Evolutionary conservation across 495 filamentous ascomycete genomes (phyloP), one percentile per base, ranked within the genome.

Genomic region (Neurospora cerealis): DNA sequence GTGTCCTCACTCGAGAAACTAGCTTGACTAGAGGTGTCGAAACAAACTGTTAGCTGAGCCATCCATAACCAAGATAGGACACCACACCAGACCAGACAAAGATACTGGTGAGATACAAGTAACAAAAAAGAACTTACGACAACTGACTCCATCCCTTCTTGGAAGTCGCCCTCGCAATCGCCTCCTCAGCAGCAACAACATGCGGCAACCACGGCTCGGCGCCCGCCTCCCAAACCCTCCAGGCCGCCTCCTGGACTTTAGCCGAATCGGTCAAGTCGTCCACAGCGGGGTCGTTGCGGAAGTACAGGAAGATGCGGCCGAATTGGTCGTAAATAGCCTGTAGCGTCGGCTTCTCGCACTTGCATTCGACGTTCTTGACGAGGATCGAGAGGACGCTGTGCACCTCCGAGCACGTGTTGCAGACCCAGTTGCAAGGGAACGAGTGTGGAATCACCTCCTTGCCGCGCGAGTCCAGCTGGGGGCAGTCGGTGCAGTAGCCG

Each of bases 301-400:
- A 80, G 60, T 75, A 81, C 24, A 81, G 72, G 9, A 76, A 80
- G 41, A 81, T 79, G 37, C 69, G 54, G 41, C 80, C 80, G 36
- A 77, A 78, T 73, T 81, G 79, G 72, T 81, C 80, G 72, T 81
- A 81, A n/a, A 81, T 73, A 36, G 79, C 80, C 71, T 78, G 75
- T 34, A 81, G 76, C 3, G 72, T 69, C 7, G 80, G 80, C 15
- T 28, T 66, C 2, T 70, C 75, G 74, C 80, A 81, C 0, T 28
- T 39, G 70, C 76, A 79, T 19, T 60, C 60, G 2, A 78, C 72
- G 24, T 41, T 66, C 37, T 32, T 39, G 17, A 72, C 73, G 40
- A 80, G 69, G 69, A 80, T 78, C 24, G 70, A 44, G 21, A 74
- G 74, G 10, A 78, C 77, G 19, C 73, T 74, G 72, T 78, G 77